Percentiles rank a stretch among this genome's conserved stretches.
Evolutionary conservation across 768 basidiomycete genomes (phyloP).

Genomic region (Rhodosporidiobolus sp.): DNA sequence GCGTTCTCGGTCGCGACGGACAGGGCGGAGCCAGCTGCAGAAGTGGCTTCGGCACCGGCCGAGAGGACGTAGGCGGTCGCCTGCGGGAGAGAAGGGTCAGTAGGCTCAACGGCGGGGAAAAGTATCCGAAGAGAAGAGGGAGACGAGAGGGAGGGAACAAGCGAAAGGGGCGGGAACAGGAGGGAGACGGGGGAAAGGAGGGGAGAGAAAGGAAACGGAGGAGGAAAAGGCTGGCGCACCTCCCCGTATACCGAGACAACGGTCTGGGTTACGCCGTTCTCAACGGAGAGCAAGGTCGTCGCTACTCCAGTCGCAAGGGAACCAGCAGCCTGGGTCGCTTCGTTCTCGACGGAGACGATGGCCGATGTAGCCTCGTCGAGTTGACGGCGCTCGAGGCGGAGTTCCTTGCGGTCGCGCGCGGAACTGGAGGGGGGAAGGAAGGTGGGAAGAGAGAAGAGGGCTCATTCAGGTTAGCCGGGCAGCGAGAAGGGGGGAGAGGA

Average conservation of each 20-base stretch:
- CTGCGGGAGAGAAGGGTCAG: not conserved
- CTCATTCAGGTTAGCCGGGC: too few species aligned
- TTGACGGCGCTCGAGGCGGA: not conserved
- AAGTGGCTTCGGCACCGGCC: not conserved
- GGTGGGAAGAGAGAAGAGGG: too few species aligned
- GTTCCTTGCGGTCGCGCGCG: too few species aligned
- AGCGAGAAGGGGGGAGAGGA: too few species aligned
- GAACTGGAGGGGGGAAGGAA: too few species aligned
- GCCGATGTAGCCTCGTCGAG: not conserved
- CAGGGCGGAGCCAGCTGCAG: not conserved
- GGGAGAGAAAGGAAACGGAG: not conserved
- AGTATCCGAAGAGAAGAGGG: too few species aligned
- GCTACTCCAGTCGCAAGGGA: not conserved
- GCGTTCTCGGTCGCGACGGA: not conserved
- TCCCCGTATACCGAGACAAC: not conserved
- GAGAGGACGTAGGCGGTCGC: not conserved
- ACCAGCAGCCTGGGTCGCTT: not conserved
- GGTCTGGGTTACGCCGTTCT: constrained; percentile 3
- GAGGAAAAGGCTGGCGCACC: not conserved
- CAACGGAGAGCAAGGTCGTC: not conserved
- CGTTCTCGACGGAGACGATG: not conserved
- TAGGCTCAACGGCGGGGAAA: not conserved
- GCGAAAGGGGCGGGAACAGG: too few species aligned
- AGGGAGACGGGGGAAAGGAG: too few species aligned
- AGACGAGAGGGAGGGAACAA: too few species aligned